phyloP scores from a whole-genome alignment of 2,329 filamentous ascomycete genomes.

The Ascochyta fabae region DNA sequence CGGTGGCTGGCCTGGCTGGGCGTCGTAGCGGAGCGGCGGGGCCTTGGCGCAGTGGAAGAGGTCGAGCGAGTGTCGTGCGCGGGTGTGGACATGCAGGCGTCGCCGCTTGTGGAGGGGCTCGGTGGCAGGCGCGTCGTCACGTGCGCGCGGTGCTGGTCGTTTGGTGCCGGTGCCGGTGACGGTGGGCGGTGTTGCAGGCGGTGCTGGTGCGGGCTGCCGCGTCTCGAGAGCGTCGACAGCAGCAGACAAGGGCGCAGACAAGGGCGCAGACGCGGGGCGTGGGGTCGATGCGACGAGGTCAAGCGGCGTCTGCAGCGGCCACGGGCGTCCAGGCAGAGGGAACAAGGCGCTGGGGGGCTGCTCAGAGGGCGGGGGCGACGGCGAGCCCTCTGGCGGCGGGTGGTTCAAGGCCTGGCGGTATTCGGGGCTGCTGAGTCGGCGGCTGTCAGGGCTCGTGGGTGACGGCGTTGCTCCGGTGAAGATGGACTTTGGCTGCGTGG shows the following conservation, averaged over 20 bases:
- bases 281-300: constrained; percentile 1
- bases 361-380: constrained; percentile 21
- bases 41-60: constrained; percentile 40
- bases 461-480: constrained; percentile 41
- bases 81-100: constrained; percentile 27
- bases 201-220: constrained; percentile 13
- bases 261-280: constrained; percentile 26
- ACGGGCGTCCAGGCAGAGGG: constrained; percentile 1
- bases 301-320: constrained; percentile 6
- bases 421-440: constrained; percentile 29
- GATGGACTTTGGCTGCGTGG: constrained; percentile 35
- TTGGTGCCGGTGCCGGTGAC: constrained; percentile 11
- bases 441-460: constrained; percentile 10
- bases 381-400: constrained; percentile 18
- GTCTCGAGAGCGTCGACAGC: constrained; percentile 12
- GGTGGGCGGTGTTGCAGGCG: constrained; percentile 13
- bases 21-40: constrained; percentile 25
- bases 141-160: constrained; percentile 9
- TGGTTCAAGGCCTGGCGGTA: constrained; percentile 23
- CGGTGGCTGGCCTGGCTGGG: constrained; percentile 51
- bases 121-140: constrained; percentile 24
- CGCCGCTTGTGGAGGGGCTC: constrained; percentile 48
- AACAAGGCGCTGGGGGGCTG: constrained; percentile 4
- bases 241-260: not conserved
- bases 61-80: constrained; percentile 46